phyloP scores from a whole-genome alignment of 768 basidiomycete genomes.

The Boletus rubescentipes region DNA sequence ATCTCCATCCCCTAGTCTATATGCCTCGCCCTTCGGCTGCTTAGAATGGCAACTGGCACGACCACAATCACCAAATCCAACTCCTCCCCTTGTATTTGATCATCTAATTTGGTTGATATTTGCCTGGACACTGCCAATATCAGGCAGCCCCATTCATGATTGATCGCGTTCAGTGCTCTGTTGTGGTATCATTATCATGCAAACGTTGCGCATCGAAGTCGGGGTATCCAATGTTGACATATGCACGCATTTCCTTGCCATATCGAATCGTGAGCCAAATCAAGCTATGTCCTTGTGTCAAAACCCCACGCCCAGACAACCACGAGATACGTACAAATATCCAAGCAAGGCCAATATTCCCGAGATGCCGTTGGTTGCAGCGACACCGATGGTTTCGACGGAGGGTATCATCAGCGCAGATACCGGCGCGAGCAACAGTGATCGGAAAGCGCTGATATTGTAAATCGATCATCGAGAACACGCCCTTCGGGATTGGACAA shows the following conservation, averaged over 20 bases:
- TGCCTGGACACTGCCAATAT: too few species aligned
- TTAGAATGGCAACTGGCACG: too few species aligned
- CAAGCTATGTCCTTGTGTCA: slow-evolving; percentile 36
- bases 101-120: too few species aligned
- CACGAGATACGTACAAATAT: slow-evolving; percentile 44
- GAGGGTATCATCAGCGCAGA: slow-evolving; percentile 34
- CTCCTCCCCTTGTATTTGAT: too few species aligned
- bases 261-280: slow-evolving; percentile 53
- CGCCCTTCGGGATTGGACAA: neutral
- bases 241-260: slow-evolving; percentile 54
- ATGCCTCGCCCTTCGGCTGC: too few species aligned
- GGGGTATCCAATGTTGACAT: slow-evolving; percentile 56
- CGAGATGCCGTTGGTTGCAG: slow-evolving; percentile 45
- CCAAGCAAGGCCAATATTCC: slow-evolving; percentile 50
- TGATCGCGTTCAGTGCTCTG: too few species aligned
- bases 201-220: slow-evolving; percentile 2
- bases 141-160: too few species aligned
- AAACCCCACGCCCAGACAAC: neutral
- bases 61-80: too few species aligned
- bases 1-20: too few species aligned
- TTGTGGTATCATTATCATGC: neutral
- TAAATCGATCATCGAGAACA: neutral
- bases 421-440: slow-evolving; percentile 16
- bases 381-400: slow-evolving; percentile 52
- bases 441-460: slow-evolving; percentile 21